Percentiles rank a stretch among this genome's conserved stretches.
Evolutionary conservation across 495 filamentous ascomycete genomes (phyloP).

Genomic region (Annulohypoxylon bovei): DNA sequence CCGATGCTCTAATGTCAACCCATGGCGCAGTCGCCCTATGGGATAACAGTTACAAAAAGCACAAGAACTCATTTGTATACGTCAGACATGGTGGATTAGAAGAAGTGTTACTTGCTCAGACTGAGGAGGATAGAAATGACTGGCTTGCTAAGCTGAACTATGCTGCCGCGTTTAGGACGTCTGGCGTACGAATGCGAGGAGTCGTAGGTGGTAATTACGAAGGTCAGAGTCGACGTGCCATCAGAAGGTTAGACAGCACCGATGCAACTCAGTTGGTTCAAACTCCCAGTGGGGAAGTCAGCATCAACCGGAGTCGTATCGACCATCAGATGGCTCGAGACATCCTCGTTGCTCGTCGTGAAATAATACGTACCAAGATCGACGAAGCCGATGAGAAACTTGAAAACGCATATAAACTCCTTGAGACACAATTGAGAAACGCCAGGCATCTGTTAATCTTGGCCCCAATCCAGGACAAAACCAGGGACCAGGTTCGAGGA

Average conservation of each 20-base stretch:
- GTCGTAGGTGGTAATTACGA: constrained; percentile 88
- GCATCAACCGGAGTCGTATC: constrained; percentile 71
- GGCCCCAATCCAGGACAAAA: constrained; percentile 86
- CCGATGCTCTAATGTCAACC: constrained; percentile 90
- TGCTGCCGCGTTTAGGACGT: constrained; percentile 89
- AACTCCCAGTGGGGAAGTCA: constrained; percentile 75
- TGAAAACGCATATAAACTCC: constrained; percentile 71
- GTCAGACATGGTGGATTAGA: constrained; percentile 89
- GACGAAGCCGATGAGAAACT: constrained; percentile 85
- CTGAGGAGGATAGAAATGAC: constrained; percentile 91
- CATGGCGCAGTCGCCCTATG: constrained; percentile 89
- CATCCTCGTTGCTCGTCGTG: constrained; percentile 79
- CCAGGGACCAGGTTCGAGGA: constrained; percentile 83
- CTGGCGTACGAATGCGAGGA: constrained; percentile 89
- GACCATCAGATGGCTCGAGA: constrained; percentile 84
- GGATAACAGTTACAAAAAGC: constrained; percentile 89
- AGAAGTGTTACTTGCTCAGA: constrained; percentile 89
- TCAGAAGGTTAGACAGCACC: constrained; percentile 69
- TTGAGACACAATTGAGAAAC: constrained; percentile 86
- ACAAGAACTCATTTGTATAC: constrained; percentile 94
- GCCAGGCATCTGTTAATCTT: constrained; percentile 91
- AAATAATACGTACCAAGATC: constrained; percentile 85
- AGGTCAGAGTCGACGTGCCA: constrained; percentile 77
- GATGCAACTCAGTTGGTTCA: constrained; percentile 67
- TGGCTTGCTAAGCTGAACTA: constrained; percentile 98